Base-by-base conservation (phyloP, 345 rosid species). In the Punica granatum region DNA sequence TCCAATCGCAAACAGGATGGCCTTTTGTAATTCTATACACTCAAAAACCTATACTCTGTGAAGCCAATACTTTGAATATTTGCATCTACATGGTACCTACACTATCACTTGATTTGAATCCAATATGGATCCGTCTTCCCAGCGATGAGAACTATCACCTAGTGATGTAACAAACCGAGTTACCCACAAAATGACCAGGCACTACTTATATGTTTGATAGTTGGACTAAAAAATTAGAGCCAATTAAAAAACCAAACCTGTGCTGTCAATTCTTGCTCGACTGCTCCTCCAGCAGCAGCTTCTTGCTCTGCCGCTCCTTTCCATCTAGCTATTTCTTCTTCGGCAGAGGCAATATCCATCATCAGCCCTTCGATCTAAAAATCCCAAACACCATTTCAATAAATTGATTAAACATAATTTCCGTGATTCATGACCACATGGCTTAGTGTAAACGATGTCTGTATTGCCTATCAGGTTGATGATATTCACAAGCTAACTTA, bases 291-390 rank as follows among this genome's bases (percentile, higher is more conserved):
- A 15, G 98, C 99, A 74, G 92, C 97, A 73, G 99, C 98, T 78
- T 92, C 99, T 69, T 95, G 87, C 84, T 92, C 99, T 56, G 98
- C 99, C 72, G 99, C 99, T 48, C 83, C 84, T 88, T 92, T 95
- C 99, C 99, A 95, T 82, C 99, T 85, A 28, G 83, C 68, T 73
- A 95, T 95, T 85, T 95, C 99, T 87, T 92, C 99, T 80, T 92
- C 99, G 68, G 99, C 92, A 65, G 94, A 94, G 78, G 96, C 86
- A 74, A 95, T 88, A 75, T 95, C 98, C 71, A 85, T 79, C 98
- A 95, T 91, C 66, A 95, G 92, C 75, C 98, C 99, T 82, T 95
- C 98, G 70, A 95, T 85, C 99, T 95, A 74, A 62, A 83, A 71
- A 31, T 26, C 9, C 46, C 60, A 18, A 34, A 7, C 11, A 9